Base-by-base conservation (phyloP, 306 rosid species). In the Cicer bijugum region DNA sequence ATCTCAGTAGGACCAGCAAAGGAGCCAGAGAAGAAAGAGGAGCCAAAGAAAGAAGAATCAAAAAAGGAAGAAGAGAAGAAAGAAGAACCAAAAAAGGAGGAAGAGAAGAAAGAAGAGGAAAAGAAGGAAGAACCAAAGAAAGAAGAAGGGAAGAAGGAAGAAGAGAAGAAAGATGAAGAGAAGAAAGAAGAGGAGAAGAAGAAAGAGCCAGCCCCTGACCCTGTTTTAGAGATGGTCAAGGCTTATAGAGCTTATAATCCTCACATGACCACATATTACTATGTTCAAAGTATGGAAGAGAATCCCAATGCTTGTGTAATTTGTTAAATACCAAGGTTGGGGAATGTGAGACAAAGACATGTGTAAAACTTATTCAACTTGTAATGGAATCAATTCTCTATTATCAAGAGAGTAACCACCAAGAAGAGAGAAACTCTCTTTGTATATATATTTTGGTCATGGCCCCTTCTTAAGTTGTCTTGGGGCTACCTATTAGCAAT, bases 231-330 rank as follows among this genome's bases (percentile, higher is more conserved):
- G 70, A 69, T 86, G 67, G 96, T 91, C 12, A 88, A 60, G 85
- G 91, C 92, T 75, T 89, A 91, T 56, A 91, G 86, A 69, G 85
- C 91, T 0, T 88, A 88, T 64, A 91, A 94, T 50, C 97, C 97
- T 3, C 91, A 89, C 75, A 82, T 88, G 86, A 86, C 95, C 19
- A 58, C 91, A 8, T 82, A 89, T 33, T 88, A 88, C 82, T 72
- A 94, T 71, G 93, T 33, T 23, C 99, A 89, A 39, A 88, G 96
- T 88, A 91, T 91, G 87, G 99, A 94, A 68, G 99, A 94, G 85
- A 91, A 94, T 61, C 99, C 99, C 11, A 94, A 89, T 85, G 91
- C 93, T 71, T 94, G 99, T 82, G 87, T 68, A 39, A 88, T 94
- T 73, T 88, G 78, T 67, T 93, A 64, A 83, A 48, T 45, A 16